Base-by-base conservation (phyloP, 306 rosid genomes). In the Cicer judaicum region DNA sequence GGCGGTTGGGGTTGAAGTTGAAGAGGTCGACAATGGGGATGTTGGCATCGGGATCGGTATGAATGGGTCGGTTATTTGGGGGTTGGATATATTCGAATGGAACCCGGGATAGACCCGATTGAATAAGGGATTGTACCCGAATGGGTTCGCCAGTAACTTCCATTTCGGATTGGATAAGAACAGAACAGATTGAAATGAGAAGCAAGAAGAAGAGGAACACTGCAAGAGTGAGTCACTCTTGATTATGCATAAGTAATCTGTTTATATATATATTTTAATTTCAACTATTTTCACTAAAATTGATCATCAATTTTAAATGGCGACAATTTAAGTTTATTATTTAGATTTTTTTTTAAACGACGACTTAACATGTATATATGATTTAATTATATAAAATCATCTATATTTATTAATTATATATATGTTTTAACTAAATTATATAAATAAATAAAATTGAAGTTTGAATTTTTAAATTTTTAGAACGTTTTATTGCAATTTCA, bases 21-120 rank as follows among this genome's bases (percentile, higher is more conserved):
- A 12, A 78, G 6, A 94, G 81, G 75, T 86, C 61, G 82, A 94
- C 62, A 2, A 54, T 39, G 0, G 98, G 98, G 8, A 91, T 34
- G 47, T 19, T 47, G 34, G 39, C 15, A 1, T 10, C 10, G 39
- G 72, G 38, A 2, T 77, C 54, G 69, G 57, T 2, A 6, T 0
- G n/a, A 7, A 64, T 3, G 49, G 88, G 86, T 15, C 85, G 88
- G 69, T 44, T 77, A 0, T 73, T 79, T 0, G 55, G 78, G 8
- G 88, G 91, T 74, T 94, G 98, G 59, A 91, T 81, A 79, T 80
- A 94, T 79, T 87, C 83, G 56, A 87, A 61, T 6, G 98, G 98
- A 42, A 93, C 92, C 10, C 60, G 86, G 34, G 83, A 54, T 8
- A 83, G 67, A 60, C 92, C 88, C 10, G 93, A 59, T 67, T 89